phyloP scores from a whole-genome alignment of 2,329 filamentous ascomycete species.

The Diaporthe sp. region DNA sequence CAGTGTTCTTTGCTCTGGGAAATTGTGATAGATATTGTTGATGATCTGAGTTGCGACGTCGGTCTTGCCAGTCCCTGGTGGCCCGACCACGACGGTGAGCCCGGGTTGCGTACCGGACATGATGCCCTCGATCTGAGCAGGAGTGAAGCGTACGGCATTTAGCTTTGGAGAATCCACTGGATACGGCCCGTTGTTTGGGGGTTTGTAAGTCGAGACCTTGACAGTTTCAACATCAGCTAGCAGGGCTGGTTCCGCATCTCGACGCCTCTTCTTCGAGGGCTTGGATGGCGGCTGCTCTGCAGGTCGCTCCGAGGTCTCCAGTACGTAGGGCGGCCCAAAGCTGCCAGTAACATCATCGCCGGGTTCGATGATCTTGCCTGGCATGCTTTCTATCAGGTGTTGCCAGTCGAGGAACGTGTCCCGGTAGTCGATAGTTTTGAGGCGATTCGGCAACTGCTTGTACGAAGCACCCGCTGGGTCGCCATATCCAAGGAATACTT shows the following conservation, averaged over 20 bases:
- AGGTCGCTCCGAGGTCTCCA: slow-evolving; percentile 75
- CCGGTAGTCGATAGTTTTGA: slow-evolving; percentile 87
- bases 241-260: slow-evolving; percentile 79
- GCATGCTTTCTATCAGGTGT: slow-evolving; percentile 89
- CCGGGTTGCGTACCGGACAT: slow-evolving; percentile 95
- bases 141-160: slow-evolving; percentile 90
- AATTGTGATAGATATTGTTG: slow-evolving; percentile 99
- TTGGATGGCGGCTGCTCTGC: slow-evolving; percentile 66
- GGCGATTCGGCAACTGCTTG: slow-evolving; percentile 82
- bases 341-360: slow-evolving; percentile 78
- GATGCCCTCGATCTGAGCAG: slow-evolving; percentile 92
- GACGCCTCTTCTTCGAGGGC: slow-evolving; percentile 87
- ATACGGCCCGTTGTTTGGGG: slow-evolving; percentile 91
- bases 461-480: slow-evolving; percentile 91
- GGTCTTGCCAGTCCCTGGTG: slow-evolving; percentile 98
- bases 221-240: slow-evolving; percentile 76
- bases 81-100: slow-evolving; percentile 92
- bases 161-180: slow-evolving; percentile 84
- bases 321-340: slow-evolving; percentile 89
- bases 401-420: slow-evolving; percentile 98
- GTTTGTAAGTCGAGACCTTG: slow-evolving; percentile 90
- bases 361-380: slow-evolving; percentile 88
- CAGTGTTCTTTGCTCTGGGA: slow-evolving; percentile 90
- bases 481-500: slow-evolving; percentile 97
- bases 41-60: slow-evolving; percentile 99